Base-by-base conservation (phyloP, 371 early-diverging fungal genomes). In the Rhizopus arrhizus region DNA sequence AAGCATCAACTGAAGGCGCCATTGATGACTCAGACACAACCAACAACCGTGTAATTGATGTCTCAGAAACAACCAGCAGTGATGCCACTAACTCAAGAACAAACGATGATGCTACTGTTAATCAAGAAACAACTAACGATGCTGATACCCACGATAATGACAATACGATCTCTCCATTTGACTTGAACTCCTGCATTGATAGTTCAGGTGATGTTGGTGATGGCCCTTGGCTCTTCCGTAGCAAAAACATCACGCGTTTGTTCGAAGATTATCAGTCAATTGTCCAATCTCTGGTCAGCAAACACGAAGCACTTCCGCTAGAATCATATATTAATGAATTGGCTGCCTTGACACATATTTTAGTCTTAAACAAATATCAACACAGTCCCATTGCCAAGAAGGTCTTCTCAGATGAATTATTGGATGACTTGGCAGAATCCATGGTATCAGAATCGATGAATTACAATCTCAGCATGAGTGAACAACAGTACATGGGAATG, bases 251-350 rank as follows among this genome's bases (percentile, higher is more conserved):
- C 7, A 59, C 28, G 15, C 52, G 4, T 16, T 33, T 59, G 43
- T 41, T 42, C 41, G 34, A 46, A 34, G 9, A 50, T 31, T 59
- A 59, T 33, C 43, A 50, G 32, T 31, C 40, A 36, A 49, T 50
- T 50, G 31, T 58, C 38, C 38, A 13, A n/a, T n/a, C 4, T 34
- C n/a, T 57, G 36, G 47, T 69, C 43, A 55, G 16, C 49, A 64
- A 64, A 40, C 59, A 64, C 33, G 22, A 5, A 56, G 41, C 46
- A 59, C 65, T 65, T 53, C 60, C 65, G 38, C 56, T 58, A 31
- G 70, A 62, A 58, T 41, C 59, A 12, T 65, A 69, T 54, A 60
- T 60, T 53, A 59, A 60, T 38, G 62, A 65, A 59, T 51, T 69
- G 46, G 65, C 70, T 16, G 70, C 70, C 12, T 58, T 65, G 38